phyloP scores from a whole-genome alignment of 1,284 basidiomycete genomes.

The Gomphus bonarii region DNA sequence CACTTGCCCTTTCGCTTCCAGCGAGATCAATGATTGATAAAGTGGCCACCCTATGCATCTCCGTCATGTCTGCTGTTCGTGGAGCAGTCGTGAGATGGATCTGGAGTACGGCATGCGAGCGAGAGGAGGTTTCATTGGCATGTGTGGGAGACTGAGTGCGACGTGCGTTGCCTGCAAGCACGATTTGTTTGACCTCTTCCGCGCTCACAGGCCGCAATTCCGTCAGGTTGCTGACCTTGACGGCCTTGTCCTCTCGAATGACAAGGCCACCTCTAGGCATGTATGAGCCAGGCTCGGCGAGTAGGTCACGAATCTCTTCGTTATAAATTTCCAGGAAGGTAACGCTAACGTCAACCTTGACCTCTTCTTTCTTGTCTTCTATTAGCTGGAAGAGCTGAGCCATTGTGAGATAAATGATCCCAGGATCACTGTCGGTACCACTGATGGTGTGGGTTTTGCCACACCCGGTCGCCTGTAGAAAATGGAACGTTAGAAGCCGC shows the following conservation, averaged over 20 bases:
- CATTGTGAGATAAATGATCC: slow-evolving; percentile 95
- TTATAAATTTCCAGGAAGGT: slow-evolving; percentile 98
- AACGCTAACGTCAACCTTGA: slow-evolving; percentile 77
- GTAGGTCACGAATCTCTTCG: slow-evolving; percentile 93
- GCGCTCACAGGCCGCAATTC: slow-evolving; percentile 72
- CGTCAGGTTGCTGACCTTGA: slow-evolving; percentile 80
- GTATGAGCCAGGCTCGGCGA: slow-evolving; percentile 60
- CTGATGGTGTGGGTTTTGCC: slow-evolving; percentile 98
- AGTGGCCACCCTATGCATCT: slow-evolving; percentile 75
- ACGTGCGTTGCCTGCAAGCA: slow-evolving; percentile 77
- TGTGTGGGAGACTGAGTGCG: slow-evolving; percentile 89
- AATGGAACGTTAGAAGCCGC: not conserved
- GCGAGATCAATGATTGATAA: slow-evolving; percentile 95
- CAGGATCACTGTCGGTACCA: slow-evolving; percentile 77
- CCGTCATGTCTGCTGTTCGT: slow-evolving; percentile 70
- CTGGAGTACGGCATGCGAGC: slow-evolving; percentile 92
- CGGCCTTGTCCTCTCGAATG: slow-evolving; percentile 86
- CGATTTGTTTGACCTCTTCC: slow-evolving; percentile 88
- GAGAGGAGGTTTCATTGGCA: slow-evolving; percentile 89
- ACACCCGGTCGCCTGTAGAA: slow-evolving; percentile 82
- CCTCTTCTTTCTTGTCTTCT: slow-evolving; percentile 72
- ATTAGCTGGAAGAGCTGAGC: slow-evolving; percentile 88
- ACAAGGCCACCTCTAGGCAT: slow-evolving; percentile 74
- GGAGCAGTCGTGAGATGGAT: slow-evolving; percentile 84
- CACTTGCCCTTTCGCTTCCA: slow-evolving; percentile 90